phyloP scores from a whole-genome alignment of 2,329 filamentous ascomycete species.

The Pseudopyricularia cyperi region DNA sequence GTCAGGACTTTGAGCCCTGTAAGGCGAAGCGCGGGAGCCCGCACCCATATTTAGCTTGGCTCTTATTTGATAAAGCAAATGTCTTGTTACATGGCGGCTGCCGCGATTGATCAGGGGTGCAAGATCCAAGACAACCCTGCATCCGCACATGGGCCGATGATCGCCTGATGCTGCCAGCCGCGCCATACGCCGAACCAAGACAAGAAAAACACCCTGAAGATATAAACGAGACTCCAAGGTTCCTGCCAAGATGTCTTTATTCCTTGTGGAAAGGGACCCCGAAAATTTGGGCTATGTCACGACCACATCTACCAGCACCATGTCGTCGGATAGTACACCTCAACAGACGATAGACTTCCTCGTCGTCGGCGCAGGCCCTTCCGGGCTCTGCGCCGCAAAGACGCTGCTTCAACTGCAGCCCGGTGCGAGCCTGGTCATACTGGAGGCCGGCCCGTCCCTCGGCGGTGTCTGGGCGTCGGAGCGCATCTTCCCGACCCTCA shows the following conservation, averaged over 20 bases:
- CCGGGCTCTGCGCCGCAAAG: constrained; percentile 31
- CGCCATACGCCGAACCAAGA: no score
- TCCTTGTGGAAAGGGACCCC: no score
- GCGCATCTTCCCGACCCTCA: constrained; percentile 26
- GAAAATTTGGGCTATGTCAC: no score
- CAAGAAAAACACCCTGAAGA: no score
- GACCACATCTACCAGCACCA: background rate
- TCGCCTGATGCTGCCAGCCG: no score
- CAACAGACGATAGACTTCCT: constrained; percentile 13
- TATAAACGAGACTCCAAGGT: no score
- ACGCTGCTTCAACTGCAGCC: constrained; percentile 30
- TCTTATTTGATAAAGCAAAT: no score
- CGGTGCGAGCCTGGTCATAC: constrained; percentile 20
- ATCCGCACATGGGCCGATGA: no score
- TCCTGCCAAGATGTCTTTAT: no score
- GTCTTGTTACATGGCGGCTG: no score
- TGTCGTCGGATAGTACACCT: background rate
- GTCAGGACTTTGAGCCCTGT: background rate
- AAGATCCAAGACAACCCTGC: no score
- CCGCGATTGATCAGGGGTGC: no score
- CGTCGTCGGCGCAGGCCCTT: constrained; percentile 16
- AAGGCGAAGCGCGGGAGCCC: background rate
- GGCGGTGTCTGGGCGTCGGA: constrained; percentile 29
- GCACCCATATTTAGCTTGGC: background rate
- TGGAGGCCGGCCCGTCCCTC: constrained; percentile 25